Base-by-base conservation (phyloP, 345 rosid genomes). In the Excoecaria cochinchinensis region DNA sequence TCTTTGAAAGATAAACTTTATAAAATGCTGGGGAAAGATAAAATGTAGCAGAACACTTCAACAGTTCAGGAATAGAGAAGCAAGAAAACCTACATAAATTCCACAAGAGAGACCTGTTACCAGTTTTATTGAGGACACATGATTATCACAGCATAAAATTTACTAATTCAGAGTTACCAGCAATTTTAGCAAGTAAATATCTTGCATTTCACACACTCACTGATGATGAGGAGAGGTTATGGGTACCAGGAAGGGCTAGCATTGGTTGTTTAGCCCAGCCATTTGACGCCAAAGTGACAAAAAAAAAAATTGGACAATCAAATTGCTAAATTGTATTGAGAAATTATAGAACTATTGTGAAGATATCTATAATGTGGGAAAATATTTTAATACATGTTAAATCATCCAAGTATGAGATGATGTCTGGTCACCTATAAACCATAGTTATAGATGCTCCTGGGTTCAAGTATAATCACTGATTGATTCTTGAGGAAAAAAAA, bases 1-100 rank as follows among this genome's bases (percentile, higher is more conserved):
- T 59, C 17, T 70, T 69, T 58, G 48, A 6, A 56, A 70, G 44
- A 40, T 58, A 60, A 61, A 72, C 19, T 42, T n/a, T 48, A 73
- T 38, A 19, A 13, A 51, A 62, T 39, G 2, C 40, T 21, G 39
- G 4, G 46, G 6, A 44, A 53, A 31, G 61, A 31, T 40, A 38
- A 36, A 51, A 50, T 38, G 12, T 22, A 63, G 31, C 6, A n/a
- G 6, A 6, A 9, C 8, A 57, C 62, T 36, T 17, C 21, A 58
- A 24, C 44, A 48, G 38, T 8, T 47, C 19, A 17, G 58, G n/a
- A 72, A 19, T 25, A 8, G 48, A 19, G 61, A 47, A 46, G 67
- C 25, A 59, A 11, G 16, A 11, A 21, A 60, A 60, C 6, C 68
- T 16, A 48, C 46, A 60, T 3, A 24, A 22, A n/a, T 3, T 56